Evolutionary conservation across 805 yeast genomes (phyloP), one percentile per base, ranked within the genome.

Genomic region (Lipomyces lipofer): DNA sequence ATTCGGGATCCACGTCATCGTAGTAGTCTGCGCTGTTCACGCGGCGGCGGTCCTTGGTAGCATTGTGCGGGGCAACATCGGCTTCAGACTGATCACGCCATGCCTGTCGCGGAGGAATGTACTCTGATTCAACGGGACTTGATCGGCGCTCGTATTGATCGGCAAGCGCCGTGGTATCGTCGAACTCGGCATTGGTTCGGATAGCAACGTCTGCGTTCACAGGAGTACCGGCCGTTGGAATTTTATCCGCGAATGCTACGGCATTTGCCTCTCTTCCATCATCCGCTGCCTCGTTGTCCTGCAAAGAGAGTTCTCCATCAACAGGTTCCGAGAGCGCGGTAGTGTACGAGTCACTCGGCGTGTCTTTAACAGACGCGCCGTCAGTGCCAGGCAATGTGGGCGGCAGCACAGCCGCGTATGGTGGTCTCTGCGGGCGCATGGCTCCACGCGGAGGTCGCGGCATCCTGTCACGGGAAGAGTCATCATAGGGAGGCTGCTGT

Each of bases 1-100:
- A 58, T 48, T 58, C 52, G 2, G 59, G 59, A 32, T 55, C 61
- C 17, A 48, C 52, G 32, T 58, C 61, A 28, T 58, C 61, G 35
- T 58, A 58, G 44, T 56, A 58, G 24, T 46, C 52, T 10, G 49
- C 22, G 33, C 19, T 35, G 13, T 49, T 43, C 27, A 22, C 43
- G 22, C 4, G n/a, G 43, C 28, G 44, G 28, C 42, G 22, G 17
- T 19, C 43, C 7, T 28, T 42, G n/a, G 10, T 13, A 5, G 27
- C 48, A 29, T 8, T 51, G 25, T 25, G 32, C 10, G 22, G 25
- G n/a, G 38, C 30, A 5, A 19, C 15, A 22, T 10, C 43, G n/a
- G 27, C n/a, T 7, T 19, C 28, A 21, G 17, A 7, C 4, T 45
- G 22, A n/a, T 22, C 15, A 32, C 29, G 39, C 58, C 60, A 53